Evolutionary conservation across 352 stramenopile genomes (phyloP), one percentile per base, ranked within the genome.

Genomic region (Globisporangium canariense): DNA sequence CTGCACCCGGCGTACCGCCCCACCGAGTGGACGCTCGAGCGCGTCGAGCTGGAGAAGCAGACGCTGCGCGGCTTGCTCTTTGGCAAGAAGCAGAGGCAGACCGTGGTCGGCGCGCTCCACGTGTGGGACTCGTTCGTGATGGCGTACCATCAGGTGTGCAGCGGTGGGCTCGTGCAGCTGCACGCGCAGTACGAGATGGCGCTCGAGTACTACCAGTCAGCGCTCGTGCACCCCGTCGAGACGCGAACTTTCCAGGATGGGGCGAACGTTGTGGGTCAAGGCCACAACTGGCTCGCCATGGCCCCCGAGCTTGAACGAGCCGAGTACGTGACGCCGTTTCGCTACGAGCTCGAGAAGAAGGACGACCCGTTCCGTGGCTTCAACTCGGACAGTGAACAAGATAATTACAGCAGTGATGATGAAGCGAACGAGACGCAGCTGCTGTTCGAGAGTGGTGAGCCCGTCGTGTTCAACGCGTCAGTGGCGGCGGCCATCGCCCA

Each of bases 161-260:
- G 45, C 9, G 66, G 71, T n/a, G 81, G 83, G 0, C 55, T 61
- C 14, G 25, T 62, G 4, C 75, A 87, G 62, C 64, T 92, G 58
- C 46, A 75, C 8, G 63, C 72, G 49, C 83, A 92, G 61, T 80
- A 83, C 58, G 66, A 74, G 16, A 60, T 79, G 30, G 83, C 83
- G 7, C 65, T 92, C 56, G 78, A 87, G 57, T 70, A 86, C 53
- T 89, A 83, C 58, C 67, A 87, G 62, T 85, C 83, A 22, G 68
- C 71, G 32, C 69, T 89, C 11, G 73, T 79, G 40, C 74, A 79
- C 43, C 67, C 11, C 52, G 71, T 41, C 52, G 57, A 25, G 67
- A 73, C 70, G 41, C 58, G 67, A 61, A 49, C 47, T 22, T 71
- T 67, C 25, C 52, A 70, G 36, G 78, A 85, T 47, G 72, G 76